Conservation (phyloP, 768 basidiomycete species). For the Mycena vulgaris region DNA sequence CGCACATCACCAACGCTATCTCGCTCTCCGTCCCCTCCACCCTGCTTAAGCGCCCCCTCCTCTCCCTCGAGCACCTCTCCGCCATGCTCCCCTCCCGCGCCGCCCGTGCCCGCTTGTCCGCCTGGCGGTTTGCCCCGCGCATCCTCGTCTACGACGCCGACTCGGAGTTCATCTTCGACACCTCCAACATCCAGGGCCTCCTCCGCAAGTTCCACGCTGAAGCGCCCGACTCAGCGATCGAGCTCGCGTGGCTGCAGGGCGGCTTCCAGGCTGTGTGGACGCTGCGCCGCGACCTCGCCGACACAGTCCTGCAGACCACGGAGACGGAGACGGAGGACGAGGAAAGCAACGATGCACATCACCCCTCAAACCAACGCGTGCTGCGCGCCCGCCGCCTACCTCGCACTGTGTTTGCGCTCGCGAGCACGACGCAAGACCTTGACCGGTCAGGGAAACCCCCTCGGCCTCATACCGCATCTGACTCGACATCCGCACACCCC, state of each 20-base stretch:
- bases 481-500: too few relatives aligned
- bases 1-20: slow-evolving; percentile 78
- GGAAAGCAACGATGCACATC: slow-evolving; percentile 36
- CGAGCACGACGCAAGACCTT: slow-evolving; percentile 56
- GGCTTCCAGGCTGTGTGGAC: slow-evolving; percentile 83
- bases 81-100: slow-evolving; percentile 82
- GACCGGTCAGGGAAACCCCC: slow-evolving; percentile 41
- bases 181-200: slow-evolving; percentile 79
- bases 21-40: slow-evolving; percentile 96
- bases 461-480: too few relatives aligned
- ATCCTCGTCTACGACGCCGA: slow-evolving; percentile 94
- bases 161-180: slow-evolving; percentile 69
- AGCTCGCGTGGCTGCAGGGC: slow-evolving; percentile 85
- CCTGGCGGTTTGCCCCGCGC: slow-evolving; percentile 71
- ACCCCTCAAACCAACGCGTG: slow-evolving; percentile 41
- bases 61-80: slow-evolving; percentile 82
- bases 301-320: slow-evolving; percentile 62
- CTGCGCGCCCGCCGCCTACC: slow-evolving; percentile 75
- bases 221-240: slow-evolving; percentile 59
- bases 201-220: slow-evolving; percentile 80
- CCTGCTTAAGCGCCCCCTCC: slow-evolving; percentile 91
- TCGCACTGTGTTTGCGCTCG: slow-evolving; percentile 72
- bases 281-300: slow-evolving; percentile 67
- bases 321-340: slow-evolving; percentile 70
- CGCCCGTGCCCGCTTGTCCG: slow-evolving; percentile 71